Evolutionary conservation across 2,329 filamentous ascomycete genomes (phyloP).

Genomic region (Aspergillus sclerotialis): DNA sequence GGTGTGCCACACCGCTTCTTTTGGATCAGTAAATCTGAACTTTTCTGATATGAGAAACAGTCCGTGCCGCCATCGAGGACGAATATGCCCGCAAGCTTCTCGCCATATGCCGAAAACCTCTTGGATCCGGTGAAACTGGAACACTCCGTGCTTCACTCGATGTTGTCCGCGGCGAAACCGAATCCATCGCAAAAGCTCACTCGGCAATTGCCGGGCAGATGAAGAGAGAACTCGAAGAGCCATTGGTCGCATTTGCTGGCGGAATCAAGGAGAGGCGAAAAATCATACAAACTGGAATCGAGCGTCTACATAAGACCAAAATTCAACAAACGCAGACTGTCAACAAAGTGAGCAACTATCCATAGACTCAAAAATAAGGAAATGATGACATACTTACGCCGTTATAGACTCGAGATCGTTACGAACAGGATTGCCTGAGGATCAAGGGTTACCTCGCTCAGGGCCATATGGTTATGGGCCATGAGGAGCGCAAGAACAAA

Average conservation of each 20-base stretch:
- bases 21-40: not conserved
- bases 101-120: conserved; percentile 74
- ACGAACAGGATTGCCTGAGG: conserved; percentile 94
- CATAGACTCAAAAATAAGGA: too few relatives aligned
- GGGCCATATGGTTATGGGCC: conserved; percentile 99
- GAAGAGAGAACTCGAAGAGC: conserved; percentile 93
- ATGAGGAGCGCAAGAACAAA: conserved; percentile 98
- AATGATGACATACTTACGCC: conserved; percentile 6
- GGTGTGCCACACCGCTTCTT: conserved; percentile 46
- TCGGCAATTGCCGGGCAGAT: conserved; percentile 86
- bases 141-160: conserved; percentile 80
- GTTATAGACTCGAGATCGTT: conserved; percentile 72
- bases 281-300: conserved; percentile 88
- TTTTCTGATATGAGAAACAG: conserved; percentile 37
- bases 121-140: conserved; percentile 82
- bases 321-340: conserved; percentile 83
- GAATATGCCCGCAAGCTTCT: conserved; percentile 90
- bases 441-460: conserved; percentile 98
- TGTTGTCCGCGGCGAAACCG: conserved; percentile 78
- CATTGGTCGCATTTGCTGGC: conserved; percentile 80
- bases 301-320: conserved; percentile 90
- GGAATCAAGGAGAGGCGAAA: conserved; percentile 95
- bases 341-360: conserved; percentile 89
- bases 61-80: conserved; percentile 88
- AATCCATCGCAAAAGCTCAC: conserved; percentile 90